Percentiles rank a stretch among this genome's conserved stretches.
Conservation (phyloP, 2,329 filamentous ascomycete species). For the Akanthomyces uredinophilus region DNA sequence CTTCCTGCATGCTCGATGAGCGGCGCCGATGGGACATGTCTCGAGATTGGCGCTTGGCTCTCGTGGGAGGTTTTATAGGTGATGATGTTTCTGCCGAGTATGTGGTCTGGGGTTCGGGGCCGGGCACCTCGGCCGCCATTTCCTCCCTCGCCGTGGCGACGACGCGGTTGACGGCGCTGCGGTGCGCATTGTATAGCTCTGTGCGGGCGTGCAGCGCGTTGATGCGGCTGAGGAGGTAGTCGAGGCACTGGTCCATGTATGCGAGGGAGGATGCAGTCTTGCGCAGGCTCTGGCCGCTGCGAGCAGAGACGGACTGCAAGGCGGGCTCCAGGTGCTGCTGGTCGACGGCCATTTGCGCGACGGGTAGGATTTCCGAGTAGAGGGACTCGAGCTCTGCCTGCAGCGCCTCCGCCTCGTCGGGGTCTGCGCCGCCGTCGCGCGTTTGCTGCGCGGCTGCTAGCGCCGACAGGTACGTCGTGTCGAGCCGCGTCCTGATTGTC, state of each 20-base stretch:
- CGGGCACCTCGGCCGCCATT: conserved; percentile 27
- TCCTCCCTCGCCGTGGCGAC: conserved; percentile 41
- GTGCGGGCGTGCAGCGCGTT: conserved; percentile 37
- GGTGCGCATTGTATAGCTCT: conserved; percentile 43
- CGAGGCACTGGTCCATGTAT: conserved; percentile 50
- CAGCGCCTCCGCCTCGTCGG: conserved; percentile 44
- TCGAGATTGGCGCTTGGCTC: conserved; percentile 18
- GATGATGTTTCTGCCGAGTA: conserved; percentile 21
- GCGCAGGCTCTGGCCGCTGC: conserved; percentile 38
- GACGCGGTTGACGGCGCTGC: conserved; percentile 34
- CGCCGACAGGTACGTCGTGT: conserved; percentile 50
- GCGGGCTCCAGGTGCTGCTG: conserved; percentile 62
- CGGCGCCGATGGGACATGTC: conserved; percentile 24
- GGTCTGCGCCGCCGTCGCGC: conserved; percentile 22
- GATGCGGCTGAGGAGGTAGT: conserved; percentile 45
- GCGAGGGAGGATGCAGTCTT: conserved; percentile 42
- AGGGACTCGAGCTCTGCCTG: conserved; percentile 64
- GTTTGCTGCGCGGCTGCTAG: conserved; percentile 28
- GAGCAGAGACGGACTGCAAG: conserved; percentile 38
- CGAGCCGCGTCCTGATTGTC: conserved; percentile 47
- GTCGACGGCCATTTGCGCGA: conserved; percentile 66
- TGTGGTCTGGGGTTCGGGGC: conserved; percentile 6
- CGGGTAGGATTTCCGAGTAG: conserved; percentile 62
- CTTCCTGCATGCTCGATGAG: conserved; percentile 34
- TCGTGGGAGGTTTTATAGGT: conserved; percentile 30